Evolutionary conservation across 768 basidiomycete genomes (phyloP).

Genomic region (Auricularia cornea): DNA sequence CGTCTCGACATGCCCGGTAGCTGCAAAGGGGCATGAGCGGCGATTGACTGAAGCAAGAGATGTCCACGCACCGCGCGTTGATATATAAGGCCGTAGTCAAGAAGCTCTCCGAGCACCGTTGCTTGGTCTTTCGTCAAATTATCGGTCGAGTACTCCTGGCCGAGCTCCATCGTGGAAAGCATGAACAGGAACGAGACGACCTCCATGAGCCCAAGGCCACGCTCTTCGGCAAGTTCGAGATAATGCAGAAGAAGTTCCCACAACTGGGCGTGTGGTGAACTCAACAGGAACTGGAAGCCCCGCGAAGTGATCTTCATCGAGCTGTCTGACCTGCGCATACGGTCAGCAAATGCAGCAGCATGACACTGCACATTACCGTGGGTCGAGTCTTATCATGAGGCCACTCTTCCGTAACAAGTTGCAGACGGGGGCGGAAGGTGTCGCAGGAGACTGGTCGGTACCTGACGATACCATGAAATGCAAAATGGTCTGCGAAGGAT

Average conservation of each 20-base stretch:
- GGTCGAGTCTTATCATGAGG: constrained; percentile 49
- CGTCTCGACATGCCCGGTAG: constrained; percentile 61
- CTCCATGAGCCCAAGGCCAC: constrained; percentile 87
- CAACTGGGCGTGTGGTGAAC: constrained; percentile 87
- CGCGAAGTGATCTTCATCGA: constrained; percentile 78
- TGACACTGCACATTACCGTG: background rate
- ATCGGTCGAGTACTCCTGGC: constrained; percentile 88
- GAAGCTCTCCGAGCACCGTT: constrained; percentile 84
- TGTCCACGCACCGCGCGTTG: constrained; percentile 53
- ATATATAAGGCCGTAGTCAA: constrained; percentile 92
- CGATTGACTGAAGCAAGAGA: background rate
- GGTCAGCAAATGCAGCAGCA: constrained; percentile 6
- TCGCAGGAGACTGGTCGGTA: constrained; percentile 61
- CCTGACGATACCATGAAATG: constrained; percentile 98
- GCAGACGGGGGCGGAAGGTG: constrained; percentile 77
- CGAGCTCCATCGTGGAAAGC: constrained; percentile 93
- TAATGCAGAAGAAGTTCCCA: constrained; percentile 94
- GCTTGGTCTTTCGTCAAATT: constrained; percentile 69
- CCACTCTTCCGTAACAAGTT: constrained; percentile 77
- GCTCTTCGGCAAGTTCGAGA: constrained; percentile 77
- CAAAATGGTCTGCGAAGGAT: constrained; percentile 65
- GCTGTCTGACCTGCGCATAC: constrained; percentile 34
- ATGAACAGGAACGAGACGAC: constrained; percentile 93
- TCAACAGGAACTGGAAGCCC: constrained; percentile 94
- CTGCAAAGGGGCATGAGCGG: constrained; percentile 17